A percentile compares a stretch with the other conserved stretches of the same genome.
These are phyloP conservation scores for Colletotrichum salicis DNA, from an alignment of 2,329 filamentous ascomycete genomes.

Conservation along the genomic window DNA sequence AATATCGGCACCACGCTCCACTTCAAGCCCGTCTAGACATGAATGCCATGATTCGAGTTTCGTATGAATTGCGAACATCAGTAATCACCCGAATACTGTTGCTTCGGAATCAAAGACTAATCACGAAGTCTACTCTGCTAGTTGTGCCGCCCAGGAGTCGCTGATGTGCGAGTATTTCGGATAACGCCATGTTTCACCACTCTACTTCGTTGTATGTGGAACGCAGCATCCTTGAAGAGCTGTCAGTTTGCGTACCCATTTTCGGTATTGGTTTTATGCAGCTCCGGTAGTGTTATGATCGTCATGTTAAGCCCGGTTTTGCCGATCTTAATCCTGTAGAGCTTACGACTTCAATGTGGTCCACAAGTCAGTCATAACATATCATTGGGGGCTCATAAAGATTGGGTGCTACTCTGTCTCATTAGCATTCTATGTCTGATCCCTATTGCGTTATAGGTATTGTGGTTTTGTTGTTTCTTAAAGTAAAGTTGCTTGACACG, in stretches of 20 bases:
- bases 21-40: neutral
- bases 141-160: neutral
- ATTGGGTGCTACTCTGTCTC: neutral
- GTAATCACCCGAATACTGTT: neutral
- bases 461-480: no score
- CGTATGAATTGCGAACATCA: neutral
- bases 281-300: neutral
- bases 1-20: slow-evolving; percentile 13
- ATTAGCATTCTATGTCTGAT: neutral
- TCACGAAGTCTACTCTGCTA: neutral
- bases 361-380: neutral
- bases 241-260: neutral
- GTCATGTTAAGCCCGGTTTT: neutral
- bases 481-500: no score
- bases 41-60: neutral
- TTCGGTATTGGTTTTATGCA: neutral
- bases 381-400: neutral
- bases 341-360: neutral
- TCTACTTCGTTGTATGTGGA: neutral
- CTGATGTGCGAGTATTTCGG: neutral
- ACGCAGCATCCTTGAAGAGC: neutral
- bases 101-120: neutral
- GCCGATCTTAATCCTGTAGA: neutral
- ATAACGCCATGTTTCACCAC: neutral
- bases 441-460: neutral